These are phyloP conservation scores for Puccinia polysora DNA, from an alignment of 1,284 basidiomycete species.

Conservation along the genomic window DNA sequence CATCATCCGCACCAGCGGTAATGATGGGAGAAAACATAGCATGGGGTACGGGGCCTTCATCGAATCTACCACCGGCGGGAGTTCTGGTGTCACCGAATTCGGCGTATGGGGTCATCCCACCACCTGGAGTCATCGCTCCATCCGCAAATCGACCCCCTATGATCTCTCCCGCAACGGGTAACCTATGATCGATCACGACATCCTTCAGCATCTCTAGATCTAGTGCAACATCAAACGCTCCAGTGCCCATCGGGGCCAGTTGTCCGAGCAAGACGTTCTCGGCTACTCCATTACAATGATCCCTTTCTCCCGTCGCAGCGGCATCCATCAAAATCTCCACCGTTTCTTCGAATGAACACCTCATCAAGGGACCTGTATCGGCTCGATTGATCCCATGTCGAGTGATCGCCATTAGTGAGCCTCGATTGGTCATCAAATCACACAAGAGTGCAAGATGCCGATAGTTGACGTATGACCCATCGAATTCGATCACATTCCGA, in stretches of 20 bases:
- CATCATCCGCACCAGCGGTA: constrained; percentile 74
- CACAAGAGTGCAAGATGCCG: constrained; percentile 90
- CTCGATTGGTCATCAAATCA: constrained; percentile 97
- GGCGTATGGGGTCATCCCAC: constrained; percentile 81
- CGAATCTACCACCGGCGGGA: constrained; percentile 44
- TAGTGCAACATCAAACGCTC: constrained; percentile 88
- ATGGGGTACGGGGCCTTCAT: constrained; percentile 45
- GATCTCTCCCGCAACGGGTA: constrained; percentile 60
- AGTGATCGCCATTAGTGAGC: constrained; percentile 94
- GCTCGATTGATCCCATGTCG: constrained; percentile 98
- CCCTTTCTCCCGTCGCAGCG: constrained; percentile 93
- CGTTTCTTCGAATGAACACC: constrained; percentile 99
- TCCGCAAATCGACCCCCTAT: constrained; percentile 70
- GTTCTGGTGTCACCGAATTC: constrained; percentile 49
- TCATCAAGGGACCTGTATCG: constrained; percentile 92
- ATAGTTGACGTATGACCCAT: constrained; percentile 99
- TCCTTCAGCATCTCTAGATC: constrained; percentile 99
- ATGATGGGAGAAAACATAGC: constrained; percentile 93
- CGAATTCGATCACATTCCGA: constrained; percentile 92
- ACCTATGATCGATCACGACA: constrained; percentile 90
- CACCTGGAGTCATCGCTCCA: constrained; percentile 83
- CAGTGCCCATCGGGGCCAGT: constrained; percentile 96
- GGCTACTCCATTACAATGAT: constrained; percentile 95
- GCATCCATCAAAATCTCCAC: constrained; percentile 99
- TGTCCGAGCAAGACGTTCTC: constrained; percentile 99